Evolutionary conservation across 2,329 filamentous ascomycete genomes (phyloP).

Genomic region (Penicillium sumatraense): DNA sequence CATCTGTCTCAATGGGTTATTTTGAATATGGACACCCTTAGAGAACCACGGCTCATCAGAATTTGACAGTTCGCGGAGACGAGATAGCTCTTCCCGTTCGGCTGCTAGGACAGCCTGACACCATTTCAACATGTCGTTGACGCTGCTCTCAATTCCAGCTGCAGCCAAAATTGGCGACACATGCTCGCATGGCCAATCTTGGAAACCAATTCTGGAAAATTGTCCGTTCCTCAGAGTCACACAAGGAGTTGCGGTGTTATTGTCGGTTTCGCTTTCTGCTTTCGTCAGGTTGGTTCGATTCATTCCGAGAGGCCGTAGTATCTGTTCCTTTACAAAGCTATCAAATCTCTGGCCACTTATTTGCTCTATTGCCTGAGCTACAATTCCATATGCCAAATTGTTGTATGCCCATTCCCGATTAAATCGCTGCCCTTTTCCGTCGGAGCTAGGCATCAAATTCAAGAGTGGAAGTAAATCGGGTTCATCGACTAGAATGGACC

Average conservation of each 20-base stretch:
- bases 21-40: neutral
- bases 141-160: constrained; percentile 21
- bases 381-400: constrained; percentile 30
- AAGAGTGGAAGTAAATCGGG: constrained; percentile 10
- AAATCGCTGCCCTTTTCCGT: constrained; percentile 12
- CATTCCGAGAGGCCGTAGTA: constrained; percentile 32
- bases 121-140: constrained; percentile 31
- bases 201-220: constrained; percentile 7
- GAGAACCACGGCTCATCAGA: neutral
- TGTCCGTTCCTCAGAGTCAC: constrained; percentile 14
- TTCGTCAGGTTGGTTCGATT: constrained; percentile 18
- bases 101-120: constrained; percentile 25
- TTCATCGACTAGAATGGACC: constrained; percentile 9
- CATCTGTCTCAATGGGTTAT: constrained; percentile 21
- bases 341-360: constrained; percentile 25
- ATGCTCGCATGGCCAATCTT: constrained; percentile 16
- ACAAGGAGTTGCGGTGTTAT: constrained; percentile 25
- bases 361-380: constrained; percentile 25
- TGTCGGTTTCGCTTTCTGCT: constrained; percentile 12
- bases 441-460: constrained; percentile 13
- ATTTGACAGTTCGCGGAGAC: neutral
- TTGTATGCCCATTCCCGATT: constrained; percentile 30
- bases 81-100: constrained; percentile 14
- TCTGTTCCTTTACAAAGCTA: constrained; percentile 24
- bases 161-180: constrained; percentile 19